Base-by-base conservation (phyloP, 2,329 filamentous ascomycete species). In the Elsinoe australis region DNA sequence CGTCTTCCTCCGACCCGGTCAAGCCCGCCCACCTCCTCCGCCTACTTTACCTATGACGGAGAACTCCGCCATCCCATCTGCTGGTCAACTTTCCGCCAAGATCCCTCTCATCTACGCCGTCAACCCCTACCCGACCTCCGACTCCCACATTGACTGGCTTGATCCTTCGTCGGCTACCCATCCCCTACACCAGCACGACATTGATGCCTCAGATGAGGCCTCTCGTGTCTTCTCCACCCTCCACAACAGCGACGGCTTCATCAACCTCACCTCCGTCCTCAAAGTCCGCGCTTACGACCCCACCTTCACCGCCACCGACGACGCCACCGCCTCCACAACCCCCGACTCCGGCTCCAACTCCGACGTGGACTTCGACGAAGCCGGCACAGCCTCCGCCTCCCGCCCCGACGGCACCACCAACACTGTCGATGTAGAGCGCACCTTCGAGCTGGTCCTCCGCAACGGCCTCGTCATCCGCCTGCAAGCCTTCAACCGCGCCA, bases 401-500 rank as follows among this genome's bases (percentile, higher is more conserved):
- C 63, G 59, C 6, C 74, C 79, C 32, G 77, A 79, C 57, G 77
- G 76, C 22, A 62, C 67, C 10, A 76, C 72, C 0, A 66, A 61
- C 7, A 68, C 75, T 21, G 67, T 79, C 44, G 75, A 79, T 52
- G 68, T 78, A 28, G 71, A 76, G 22, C 71, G 74, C 5, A 75
- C 73, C 0, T 79, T 84, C 54, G 80, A 83, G 60, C 64, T 84
- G 18, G 65, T 76, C 7, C 67, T 84, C 54, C 70, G 73, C 39
- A 83, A 83, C 58, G 75, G 74, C 0, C 69, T 83, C 5, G 67
- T 81, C 32, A 69, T 83, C 32, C 76, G 77, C 9, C 66, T 84
- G 5, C 59, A 71, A 61, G 66, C 71, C 19, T 81, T 76, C 58
- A 73, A 79, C 58, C 67, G 69, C 48, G 59, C 63, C 12, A 78